These are phyloP conservation scores for Gymnopilus junonius DNA, from an alignment of 768 basidiomycete species.

Conservation along the genomic window DNA sequence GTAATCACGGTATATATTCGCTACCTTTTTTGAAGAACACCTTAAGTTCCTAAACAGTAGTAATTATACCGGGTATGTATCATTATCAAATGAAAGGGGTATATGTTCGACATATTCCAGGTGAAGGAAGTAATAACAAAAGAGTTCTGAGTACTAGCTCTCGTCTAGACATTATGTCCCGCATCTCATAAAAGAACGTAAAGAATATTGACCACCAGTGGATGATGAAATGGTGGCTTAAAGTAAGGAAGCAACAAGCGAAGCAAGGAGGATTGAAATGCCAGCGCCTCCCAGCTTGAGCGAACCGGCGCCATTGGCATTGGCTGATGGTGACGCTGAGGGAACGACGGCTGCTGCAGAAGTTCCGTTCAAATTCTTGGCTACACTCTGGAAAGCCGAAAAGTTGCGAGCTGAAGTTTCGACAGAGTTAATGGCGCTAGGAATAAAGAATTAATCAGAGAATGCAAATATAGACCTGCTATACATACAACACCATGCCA, in stretches of 20 bases:
- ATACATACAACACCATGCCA: slow-evolving; percentile 57
- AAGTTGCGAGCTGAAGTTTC: slow-evolving; percentile 54
- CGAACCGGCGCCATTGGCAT: slow-evolving; percentile 35
- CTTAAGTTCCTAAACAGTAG: slow-evolving; percentile 14
- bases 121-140: slow-evolving; percentile 23
- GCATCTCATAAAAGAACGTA: slow-evolving; percentile 28
- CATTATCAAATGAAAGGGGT: slow-evolving; percentile 19
- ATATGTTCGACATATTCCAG: slow-evolving; percentile 25
- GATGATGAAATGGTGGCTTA: slow-evolving; percentile 21
- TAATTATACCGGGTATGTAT: slow-evolving; percentile 20
- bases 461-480: not conserved
- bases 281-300: slow-evolving; percentile 38
- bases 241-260: slow-evolving; percentile 38
- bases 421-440: slow-evolving; percentile 60
- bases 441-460: not conserved
- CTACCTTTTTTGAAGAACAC: slow-evolving; percentile 13
- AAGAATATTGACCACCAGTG: slow-evolving; percentile 12
- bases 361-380: slow-evolving; percentile 58
- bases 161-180: slow-evolving; percentile 30
- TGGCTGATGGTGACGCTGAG: slow-evolving; percentile 24
- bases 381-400: slow-evolving; percentile 59
- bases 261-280: slow-evolving; percentile 31
- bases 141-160: slow-evolving; percentile 27
- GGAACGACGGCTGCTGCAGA: slow-evolving; percentile 37
- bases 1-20: slow-evolving; percentile 20